Evolutionary conservation across 148 eudicot genomes (phyloP), one percentile per base, ranked within the genome.

Genomic region (Diospyros kaki): DNA sequence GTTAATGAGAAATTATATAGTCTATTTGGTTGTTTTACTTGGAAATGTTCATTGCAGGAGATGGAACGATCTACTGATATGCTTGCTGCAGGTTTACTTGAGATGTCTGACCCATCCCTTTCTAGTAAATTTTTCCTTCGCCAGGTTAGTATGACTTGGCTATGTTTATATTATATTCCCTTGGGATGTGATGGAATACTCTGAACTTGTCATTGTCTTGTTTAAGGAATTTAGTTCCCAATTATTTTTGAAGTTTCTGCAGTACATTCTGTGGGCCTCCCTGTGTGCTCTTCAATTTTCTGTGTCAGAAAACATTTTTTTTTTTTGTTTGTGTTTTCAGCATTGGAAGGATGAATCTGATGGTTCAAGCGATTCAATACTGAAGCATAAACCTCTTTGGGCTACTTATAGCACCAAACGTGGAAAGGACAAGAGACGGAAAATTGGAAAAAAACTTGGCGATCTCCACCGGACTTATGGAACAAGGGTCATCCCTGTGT

Each of bases 41-140:
- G 41, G 66, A 71, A 62, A 69, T 82, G 63, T 73, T 56, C 55
- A 72, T 73, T 80, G 78, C 88, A 93, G 99, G 99, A 95, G 80
- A 95, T 95, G 99, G 94, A 92, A 84, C 80, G 98, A 45, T 95
- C 98, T 18, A 91, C 99, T 80, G 99, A 95, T 93, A 91, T 95
- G 78, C 97, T 93, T 78, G 97, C 99, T 75, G 99, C 98, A 7
- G 99, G 99, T 77, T 81, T 95, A 76, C 90, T 95, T 64, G 99
- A 95, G 82, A 85, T 93, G 83, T 89, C 99, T 59, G 97, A 93
- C 70, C 99, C 99, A n/a, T 73, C 90, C 71, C 99, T 95, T 73
- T 89, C 96, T 46, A 88, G 87, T 83, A 95, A 83, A 86, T 95
- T 80, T 88, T 95, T 86, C 79, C 87, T 95, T 82, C 97, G 94